Percentiles rank a stretch among this genome's conserved stretches.
Evolutionary conservation across 441 rosid species (phyloP).

Genomic region (Jatropha podagrica): DNA sequence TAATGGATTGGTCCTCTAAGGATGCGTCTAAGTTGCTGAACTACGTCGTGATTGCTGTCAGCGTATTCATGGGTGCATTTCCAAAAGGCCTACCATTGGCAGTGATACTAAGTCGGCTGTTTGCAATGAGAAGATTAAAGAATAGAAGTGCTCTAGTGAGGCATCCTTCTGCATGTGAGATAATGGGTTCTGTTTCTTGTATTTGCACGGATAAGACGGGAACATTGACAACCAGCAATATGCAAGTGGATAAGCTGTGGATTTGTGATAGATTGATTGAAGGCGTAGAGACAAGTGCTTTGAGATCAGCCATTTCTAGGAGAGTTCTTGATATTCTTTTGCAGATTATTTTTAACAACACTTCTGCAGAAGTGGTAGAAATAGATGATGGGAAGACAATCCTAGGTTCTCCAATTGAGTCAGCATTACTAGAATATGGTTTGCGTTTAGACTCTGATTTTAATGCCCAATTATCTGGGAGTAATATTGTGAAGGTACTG

Average conservation of each 20-base stretch:
- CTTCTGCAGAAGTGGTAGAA: slow-evolving; percentile 59
- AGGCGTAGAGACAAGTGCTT: slow-evolving; percentile 48
- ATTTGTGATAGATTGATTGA: slow-evolving; percentile 35
- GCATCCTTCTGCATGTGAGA: slow-evolving; percentile 55
- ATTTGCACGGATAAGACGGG: slow-evolving; percentile 62
- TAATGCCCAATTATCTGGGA: neutral
- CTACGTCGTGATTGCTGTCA: neutral
- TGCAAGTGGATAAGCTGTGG: slow-evolving; percentile 40
- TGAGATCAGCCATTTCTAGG: slow-evolving; percentile 40
- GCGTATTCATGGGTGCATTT: neutral
- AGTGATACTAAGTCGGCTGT: neutral
- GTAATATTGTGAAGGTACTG: neutral
- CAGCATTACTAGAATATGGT: slow-evolving; percentile 45
- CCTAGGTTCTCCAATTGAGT: slow-evolving; percentile 69
- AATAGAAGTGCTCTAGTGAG: slow-evolving; percentile 57
- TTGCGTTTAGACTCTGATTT: neutral
- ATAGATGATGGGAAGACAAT: slow-evolving; percentile 48
- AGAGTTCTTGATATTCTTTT: slow-evolving; percentile 35
- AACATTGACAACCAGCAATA: slow-evolving; percentile 49
- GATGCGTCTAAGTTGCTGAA: neutral
- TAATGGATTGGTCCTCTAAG: neutral
- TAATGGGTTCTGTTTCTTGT: slow-evolving; percentile 59
- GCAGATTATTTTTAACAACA: slow-evolving; percentile 60
- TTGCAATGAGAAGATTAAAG: slow-evolving; percentile 8
- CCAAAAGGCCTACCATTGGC: neutral